These are phyloP conservation scores for Cenchrus americanus DNA, from an alignment of 176 grass and related monocot genomes.

Conservation along the genomic window DNA sequence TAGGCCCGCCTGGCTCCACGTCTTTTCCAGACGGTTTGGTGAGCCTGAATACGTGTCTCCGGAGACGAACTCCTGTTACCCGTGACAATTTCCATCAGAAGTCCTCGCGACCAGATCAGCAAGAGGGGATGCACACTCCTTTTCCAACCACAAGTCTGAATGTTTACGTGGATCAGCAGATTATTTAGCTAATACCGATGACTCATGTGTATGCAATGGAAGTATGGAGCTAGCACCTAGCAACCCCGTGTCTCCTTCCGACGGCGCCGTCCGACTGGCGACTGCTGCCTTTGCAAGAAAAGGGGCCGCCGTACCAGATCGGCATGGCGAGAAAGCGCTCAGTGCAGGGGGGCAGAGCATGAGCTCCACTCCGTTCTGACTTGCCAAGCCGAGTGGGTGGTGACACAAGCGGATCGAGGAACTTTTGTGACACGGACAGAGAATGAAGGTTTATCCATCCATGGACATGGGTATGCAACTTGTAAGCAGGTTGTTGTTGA, in stretches of 20 bases:
- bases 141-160: background rate
- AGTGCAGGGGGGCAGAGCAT: conserved; percentile 31
- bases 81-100: background rate
- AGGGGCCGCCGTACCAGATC: background rate
- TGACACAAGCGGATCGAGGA: conserved; percentile 33
- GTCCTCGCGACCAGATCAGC: conserved; percentile 25
- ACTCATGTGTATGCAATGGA: conserved; percentile 29
- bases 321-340: conserved; percentile 23
- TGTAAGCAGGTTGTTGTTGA: too few relatives aligned
- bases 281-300: conserved; percentile 18
- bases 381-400: conserved; percentile 40
- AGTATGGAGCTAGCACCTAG: background rate
- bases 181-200: conserved; percentile 20
- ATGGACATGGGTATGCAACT: background rate
- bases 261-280: background rate
- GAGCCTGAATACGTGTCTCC: conserved; percentile 11
- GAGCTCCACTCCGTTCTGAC: conserved; percentile 41
- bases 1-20: background rate
- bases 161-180: background rate
- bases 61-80: background rate
- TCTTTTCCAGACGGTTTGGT: conserved; percentile 14
- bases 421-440: conserved; percentile 38
- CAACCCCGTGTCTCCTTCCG: conserved; percentile 12
- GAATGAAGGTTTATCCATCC: conserved; percentile 3
- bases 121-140: background rate